Evolutionary conservation across 306 rosid genomes (phyloP).

Genomic region (Casuarina equisetifolia): DNA sequence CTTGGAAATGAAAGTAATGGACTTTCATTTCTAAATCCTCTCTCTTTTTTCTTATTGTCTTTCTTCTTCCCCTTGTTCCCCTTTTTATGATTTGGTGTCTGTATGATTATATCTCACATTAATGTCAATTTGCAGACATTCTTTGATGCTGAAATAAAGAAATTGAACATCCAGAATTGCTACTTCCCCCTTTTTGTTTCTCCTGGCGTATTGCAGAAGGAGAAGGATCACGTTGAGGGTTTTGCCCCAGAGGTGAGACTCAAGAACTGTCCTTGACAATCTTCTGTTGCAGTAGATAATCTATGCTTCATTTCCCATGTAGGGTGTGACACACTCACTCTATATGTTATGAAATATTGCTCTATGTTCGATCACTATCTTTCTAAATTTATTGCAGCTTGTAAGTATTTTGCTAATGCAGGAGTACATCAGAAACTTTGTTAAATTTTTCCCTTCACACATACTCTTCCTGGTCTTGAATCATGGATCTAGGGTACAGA

Average conservation of each 20-base stretch:
- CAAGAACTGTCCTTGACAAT: neutral
- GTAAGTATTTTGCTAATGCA: neutral
- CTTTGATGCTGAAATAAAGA: conserved; percentile 92
- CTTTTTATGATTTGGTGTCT: neutral
- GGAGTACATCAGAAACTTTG: neutral
- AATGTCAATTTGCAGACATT: conserved; percentile 54
- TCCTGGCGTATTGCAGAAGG: conserved; percentile 71
- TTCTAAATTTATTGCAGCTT: neutral
- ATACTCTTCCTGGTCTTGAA: neutral
- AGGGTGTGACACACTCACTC: neutral
- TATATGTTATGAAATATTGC: neutral
- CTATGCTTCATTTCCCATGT: neutral
- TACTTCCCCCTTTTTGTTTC: conserved; percentile 94
- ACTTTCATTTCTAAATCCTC: neutral
- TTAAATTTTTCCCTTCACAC: neutral
- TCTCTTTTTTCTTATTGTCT: neutral
- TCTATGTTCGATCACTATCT: neutral
- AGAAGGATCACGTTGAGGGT: conserved; percentile 95
- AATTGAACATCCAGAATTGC: conserved; percentile 87
- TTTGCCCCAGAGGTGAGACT: conserved; percentile 95
- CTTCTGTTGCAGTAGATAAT: neutral
- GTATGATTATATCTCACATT: neutral
- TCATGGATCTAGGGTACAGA: neutral
- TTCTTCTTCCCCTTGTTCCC: neutral
- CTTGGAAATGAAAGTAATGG: neutral